phyloP scores from a whole-genome alignment of 2,329 filamentous ascomycete genomes.

The Taxawa tesnikishii region DNA sequence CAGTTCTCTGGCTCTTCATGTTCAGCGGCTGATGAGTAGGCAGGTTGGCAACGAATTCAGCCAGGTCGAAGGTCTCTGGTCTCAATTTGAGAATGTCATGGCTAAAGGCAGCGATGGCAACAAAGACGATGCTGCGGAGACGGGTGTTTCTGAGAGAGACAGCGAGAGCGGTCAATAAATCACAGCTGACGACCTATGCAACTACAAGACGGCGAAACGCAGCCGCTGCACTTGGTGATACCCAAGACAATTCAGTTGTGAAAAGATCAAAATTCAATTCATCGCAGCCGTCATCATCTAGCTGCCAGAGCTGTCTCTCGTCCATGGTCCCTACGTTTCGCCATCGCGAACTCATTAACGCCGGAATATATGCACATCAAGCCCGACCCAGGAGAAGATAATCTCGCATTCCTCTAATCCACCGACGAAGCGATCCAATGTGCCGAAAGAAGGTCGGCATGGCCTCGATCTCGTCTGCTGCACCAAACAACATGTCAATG shows the following conservation, averaged over 20 bases:
- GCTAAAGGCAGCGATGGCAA: slow-evolving; percentile 27
- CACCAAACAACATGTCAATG: slow-evolving; percentile 4
- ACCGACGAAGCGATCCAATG: not conserved
- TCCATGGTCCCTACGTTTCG: not conserved
- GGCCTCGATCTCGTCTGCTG: slow-evolving; percentile 6
- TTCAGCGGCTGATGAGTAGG: slow-evolving; percentile 16
- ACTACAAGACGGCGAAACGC: too few relatives aligned
- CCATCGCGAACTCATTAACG: not conserved
- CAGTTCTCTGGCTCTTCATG: not conserved
- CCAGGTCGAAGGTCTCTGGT: slow-evolving; percentile 95
- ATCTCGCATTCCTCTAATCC: not conserved
- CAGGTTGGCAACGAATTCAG: slow-evolving; percentile 83
- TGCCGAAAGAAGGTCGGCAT: slow-evolving; percentile 1
- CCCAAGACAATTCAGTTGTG: too few relatives aligned
- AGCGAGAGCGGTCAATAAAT: too few relatives aligned
- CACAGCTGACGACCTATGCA: too few relatives aligned
- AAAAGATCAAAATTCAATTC: not conserved
- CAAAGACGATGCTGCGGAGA: not conserved
- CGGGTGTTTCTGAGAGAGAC: too few relatives aligned
- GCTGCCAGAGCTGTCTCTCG: not conserved
- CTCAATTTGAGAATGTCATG: slow-evolving; percentile 95
- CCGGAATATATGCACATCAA: not conserved
- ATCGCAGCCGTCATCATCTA: not conserved
- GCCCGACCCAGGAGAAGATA: not conserved
- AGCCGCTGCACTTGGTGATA: too few relatives aligned